These are phyloP conservation scores for Pinus tabuliformis DNA, from an alignment of 75 land plant genomes.

Conservation along the genomic window DNA sequence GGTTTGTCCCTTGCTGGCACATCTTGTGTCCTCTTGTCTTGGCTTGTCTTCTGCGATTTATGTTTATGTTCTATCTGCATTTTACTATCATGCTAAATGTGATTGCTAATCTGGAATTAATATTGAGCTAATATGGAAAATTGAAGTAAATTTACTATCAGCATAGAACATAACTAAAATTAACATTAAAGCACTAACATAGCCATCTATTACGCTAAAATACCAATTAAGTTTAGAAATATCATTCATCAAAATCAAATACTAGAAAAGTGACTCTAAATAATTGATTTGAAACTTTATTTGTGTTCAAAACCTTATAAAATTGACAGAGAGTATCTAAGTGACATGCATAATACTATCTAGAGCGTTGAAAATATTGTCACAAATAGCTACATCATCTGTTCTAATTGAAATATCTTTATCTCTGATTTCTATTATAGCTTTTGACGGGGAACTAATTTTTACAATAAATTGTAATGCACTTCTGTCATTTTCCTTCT, in stretches of 20 bases:
- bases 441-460: constrained; percentile 1
- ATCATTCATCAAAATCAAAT: not conserved
- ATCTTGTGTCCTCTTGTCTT: too few species aligned
- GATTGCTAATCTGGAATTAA: too few species aligned
- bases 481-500: not conserved
- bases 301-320: not conserved
- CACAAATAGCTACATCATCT: not conserved
- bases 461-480: not conserved
- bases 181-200: too few species aligned
- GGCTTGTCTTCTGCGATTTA: too few species aligned
- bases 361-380: not conserved
- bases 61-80: too few species aligned
- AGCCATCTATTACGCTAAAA: too few species aligned
- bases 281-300: not conserved
- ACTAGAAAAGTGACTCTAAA: not conserved
- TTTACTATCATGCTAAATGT: too few species aligned
- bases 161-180: too few species aligned
- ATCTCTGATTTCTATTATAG: constrained; percentile 1
- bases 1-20: too few species aligned
- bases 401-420: not conserved
- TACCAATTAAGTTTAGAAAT: too few species aligned
- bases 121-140: too few species aligned
- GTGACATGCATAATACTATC: not conserved
- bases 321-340: not conserved
- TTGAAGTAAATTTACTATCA: too few species aligned